phyloP scores from a whole-genome alignment of 306 rosid genomes.

The Corylus americana region DNA sequence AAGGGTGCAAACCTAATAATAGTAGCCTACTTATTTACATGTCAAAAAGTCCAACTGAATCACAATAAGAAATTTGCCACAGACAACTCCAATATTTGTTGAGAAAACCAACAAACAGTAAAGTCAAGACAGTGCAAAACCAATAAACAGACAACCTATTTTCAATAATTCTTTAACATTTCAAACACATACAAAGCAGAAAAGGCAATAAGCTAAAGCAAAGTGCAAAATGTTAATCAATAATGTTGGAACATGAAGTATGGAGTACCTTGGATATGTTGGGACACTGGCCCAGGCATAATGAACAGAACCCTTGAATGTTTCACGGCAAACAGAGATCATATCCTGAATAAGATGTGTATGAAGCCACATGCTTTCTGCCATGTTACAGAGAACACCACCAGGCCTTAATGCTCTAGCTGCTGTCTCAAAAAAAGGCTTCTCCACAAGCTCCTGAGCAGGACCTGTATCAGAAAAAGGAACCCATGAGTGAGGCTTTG shows the following conservation, averaged over 20 bases:
- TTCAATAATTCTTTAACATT: background rate
- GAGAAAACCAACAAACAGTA: background rate
- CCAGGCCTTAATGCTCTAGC: conserved; percentile 94
- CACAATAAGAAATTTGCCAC: background rate
- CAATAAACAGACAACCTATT: background rate
- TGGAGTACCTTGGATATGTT: conserved; percentile 81
- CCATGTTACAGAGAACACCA: conserved; percentile 97
- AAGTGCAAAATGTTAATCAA: background rate
- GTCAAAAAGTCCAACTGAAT: background rate
- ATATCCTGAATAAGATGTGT: conserved; percentile 91
- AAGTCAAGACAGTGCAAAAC: background rate
- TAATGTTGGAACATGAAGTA: background rate
- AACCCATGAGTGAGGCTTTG: conserved; percentile 20
- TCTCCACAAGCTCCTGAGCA: conserved; percentile 98
- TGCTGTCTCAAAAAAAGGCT: conserved; percentile 87
- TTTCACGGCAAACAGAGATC: conserved; percentile 68
- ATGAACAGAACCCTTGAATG: conserved; percentile 81
- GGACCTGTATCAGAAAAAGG: conserved; percentile 61
- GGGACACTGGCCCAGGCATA: conserved; percentile 99
- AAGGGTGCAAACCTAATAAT: background rate
- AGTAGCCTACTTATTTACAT: background rate
- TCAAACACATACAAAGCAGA: background rate
- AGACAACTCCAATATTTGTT: background rate
- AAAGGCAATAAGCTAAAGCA: background rate
- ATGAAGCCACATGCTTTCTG: conserved; percentile 99